Evolutionary conservation across 2,329 filamentous ascomycete genomes (phyloP).

Genomic region (Aspergillus tubingensis): DNA sequence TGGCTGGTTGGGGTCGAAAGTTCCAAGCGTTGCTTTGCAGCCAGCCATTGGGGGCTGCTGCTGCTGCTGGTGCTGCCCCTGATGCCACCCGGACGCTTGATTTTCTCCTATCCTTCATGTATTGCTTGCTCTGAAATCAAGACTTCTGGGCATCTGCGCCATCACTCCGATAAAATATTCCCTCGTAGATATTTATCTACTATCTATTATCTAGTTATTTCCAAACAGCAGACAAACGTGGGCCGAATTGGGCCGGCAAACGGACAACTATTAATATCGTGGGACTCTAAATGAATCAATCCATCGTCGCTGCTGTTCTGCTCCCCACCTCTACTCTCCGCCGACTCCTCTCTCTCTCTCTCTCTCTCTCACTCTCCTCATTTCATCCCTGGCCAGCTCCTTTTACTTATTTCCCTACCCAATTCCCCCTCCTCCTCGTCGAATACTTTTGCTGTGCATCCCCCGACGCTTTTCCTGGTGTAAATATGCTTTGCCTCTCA

Average conservation of each 20-base stretch:
- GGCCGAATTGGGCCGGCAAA: not conserved
- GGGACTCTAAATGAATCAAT: not conserved
- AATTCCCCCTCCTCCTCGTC: not conserved
- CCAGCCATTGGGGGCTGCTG: not conserved
- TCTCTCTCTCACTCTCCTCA: too few relatives aligned
- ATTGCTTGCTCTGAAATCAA: too few relatives aligned
- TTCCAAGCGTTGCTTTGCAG: too few relatives aligned
- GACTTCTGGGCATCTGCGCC: too few relatives aligned
- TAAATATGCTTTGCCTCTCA: slow-evolving; percentile 22
- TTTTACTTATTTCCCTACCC: not conserved
- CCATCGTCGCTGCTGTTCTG: not conserved
- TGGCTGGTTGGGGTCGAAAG: not conserved
- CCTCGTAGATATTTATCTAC: too few relatives aligned
- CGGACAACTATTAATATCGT: not conserved
- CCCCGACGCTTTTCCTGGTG: slow-evolving; percentile 3
- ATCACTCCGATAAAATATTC: too few relatives aligned
- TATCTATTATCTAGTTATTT: too few relatives aligned
- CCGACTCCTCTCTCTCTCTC: slow-evolving; percentile 4
- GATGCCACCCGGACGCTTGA: not conserved
- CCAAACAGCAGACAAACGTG: not conserved
- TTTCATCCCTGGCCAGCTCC: slow-evolving; percentile 3
- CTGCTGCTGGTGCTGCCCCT: not conserved
- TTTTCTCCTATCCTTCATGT: not conserved
- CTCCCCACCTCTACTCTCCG: slow-evolving; percentile 12
- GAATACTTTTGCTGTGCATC: slow-evolving; percentile 1